Evolutionary conservation across 306 rosid species (phyloP), one percentile per base, ranked within the genome.

Genomic region (Dryas alaskensis): DNA sequence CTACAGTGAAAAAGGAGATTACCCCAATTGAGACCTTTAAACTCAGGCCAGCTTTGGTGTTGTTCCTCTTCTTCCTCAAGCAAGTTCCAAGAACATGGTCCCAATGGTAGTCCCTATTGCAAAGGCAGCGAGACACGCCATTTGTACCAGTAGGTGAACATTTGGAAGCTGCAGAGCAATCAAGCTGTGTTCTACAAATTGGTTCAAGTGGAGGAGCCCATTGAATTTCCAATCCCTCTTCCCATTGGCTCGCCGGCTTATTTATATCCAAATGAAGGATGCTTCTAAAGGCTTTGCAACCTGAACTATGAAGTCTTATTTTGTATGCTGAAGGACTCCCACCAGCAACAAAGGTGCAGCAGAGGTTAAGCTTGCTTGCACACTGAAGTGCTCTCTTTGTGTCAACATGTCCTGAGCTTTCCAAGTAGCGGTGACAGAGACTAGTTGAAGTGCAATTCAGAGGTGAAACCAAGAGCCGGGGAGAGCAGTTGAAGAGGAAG

Each of bases 251-350:
- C 5, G 90, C 82, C 47, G 89, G 87, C 76, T 87, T 84, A 39
- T 75, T 83, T 5, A 65, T 37, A 69, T 87, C 85, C 83, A 90
- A 84, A 74, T 88, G 86, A 81, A 90, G 79, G 72, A 92, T 80
- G 82, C 99, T 94, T 83, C 95, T 87, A 85, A 90, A 84, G 7
- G 99, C 96, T 79, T 72, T 84, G 78, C 99, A 94, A 6, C 96
- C 97, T n/a, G 97, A 92, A 50, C 50, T 79, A 39, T 92, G 99
- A 80, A 94, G 97, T 81, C 97, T 51, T 58, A 92, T 94, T 82
- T 83, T 94, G 86, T 92, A 92, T 14, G 97, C 93, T 16, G 97
- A 92, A 77, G 99, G 98, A 80, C 58, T 76, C 3, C 99, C 99
- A 13, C 96, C 99, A 3, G 96, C 83, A 50, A 82, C 40, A 81